Conservation (phyloP, 495 filamentous ascomycete species). For the Massariosphaeria phaeospora region DNA sequence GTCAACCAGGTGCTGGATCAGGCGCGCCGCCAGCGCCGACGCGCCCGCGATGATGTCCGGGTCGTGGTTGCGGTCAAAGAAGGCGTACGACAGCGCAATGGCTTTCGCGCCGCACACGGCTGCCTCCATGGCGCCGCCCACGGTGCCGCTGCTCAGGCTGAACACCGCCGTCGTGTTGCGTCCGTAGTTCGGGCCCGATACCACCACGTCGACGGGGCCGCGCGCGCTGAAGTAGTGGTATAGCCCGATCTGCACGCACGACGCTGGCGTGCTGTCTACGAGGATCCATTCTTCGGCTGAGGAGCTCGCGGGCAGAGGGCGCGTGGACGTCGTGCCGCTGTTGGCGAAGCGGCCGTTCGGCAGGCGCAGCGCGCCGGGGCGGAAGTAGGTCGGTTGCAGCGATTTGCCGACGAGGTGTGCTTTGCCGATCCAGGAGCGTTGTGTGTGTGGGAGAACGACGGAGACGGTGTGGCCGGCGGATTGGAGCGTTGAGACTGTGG, state of each 20-base stretch:
- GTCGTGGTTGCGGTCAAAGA: conserved; percentile 75
- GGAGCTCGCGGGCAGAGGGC: conserved; percentile 47
- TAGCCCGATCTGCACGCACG: conserved; percentile 83
- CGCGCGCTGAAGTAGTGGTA: conserved; percentile 79
- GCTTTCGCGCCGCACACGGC: conserved; percentile 73
- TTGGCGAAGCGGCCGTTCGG: conserved; percentile 51
- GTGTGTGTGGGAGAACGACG: conserved; percentile 82
- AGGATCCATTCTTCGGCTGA: conserved; percentile 87
- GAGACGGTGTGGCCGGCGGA: conserved; percentile 74
- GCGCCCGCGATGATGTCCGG: conserved; percentile 70
- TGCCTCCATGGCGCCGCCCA: conserved; percentile 88
- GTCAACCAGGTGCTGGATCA: conserved; percentile 70
- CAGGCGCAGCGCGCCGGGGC: conserved; percentile 48
- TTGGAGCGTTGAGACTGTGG: conserved; percentile 73
- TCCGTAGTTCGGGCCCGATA: conserved; percentile 92
- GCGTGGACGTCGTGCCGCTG: conserved; percentile 60
- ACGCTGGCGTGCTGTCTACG: conserved; percentile 81
- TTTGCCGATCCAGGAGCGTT: conserved; percentile 97
- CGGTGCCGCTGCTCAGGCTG: conserved; percentile 79
- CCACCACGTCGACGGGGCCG: conserved; percentile 75
- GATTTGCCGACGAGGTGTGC: conserved; percentile 86
- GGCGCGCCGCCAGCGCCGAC: conserved; percentile 58
- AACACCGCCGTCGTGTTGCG: conserved; percentile 91
- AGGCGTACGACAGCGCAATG: conserved; percentile 84
- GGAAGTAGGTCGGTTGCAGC: conserved; percentile 85